Evolutionary conservation across 305 asterid genomes (phyloP).

Genomic region (Fraxinus platypoda): DNA sequence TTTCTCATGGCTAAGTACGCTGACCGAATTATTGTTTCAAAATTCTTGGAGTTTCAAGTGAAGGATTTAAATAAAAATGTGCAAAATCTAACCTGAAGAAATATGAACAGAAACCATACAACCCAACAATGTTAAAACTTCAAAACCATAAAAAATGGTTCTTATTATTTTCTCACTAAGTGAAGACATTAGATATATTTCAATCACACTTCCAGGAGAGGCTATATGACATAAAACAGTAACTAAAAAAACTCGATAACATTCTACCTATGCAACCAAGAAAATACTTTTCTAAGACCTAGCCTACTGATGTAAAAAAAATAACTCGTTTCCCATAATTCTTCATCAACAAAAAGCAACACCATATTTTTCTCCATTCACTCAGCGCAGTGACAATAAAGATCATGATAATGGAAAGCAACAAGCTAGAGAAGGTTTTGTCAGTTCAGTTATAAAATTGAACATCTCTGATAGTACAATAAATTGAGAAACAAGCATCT

Average conservation of each 20-base stretch:
- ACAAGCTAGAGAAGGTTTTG: neutral
- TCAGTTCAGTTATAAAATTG: neutral
- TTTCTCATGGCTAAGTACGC: neutral
- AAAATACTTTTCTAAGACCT: neutral
- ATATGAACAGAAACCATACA: neutral
- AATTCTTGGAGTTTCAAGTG: neutral
- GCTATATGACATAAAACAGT: neutral
- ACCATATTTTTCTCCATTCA: neutral
- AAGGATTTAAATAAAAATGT: neutral
- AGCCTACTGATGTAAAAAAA: neutral
- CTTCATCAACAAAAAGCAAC: neutral
- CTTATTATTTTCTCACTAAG: neutral
- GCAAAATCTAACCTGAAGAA: neutral
- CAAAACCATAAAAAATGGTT: neutral
- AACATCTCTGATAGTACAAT: slow-evolving; percentile 1
- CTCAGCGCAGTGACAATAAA: neutral
- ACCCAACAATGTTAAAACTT: neutral
- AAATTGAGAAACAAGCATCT: slow-evolving; percentile 1
- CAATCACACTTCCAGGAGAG: neutral
- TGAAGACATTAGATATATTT: neutral
- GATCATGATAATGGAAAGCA: neutral
- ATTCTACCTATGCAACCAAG: slow-evolving; percentile 2
- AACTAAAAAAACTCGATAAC: neutral
- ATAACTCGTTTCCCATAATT: neutral
- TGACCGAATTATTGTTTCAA: neutral